phyloP scores from a whole-genome alignment of 208 protist genomes.

The Angomonas desouzai region DNA sequence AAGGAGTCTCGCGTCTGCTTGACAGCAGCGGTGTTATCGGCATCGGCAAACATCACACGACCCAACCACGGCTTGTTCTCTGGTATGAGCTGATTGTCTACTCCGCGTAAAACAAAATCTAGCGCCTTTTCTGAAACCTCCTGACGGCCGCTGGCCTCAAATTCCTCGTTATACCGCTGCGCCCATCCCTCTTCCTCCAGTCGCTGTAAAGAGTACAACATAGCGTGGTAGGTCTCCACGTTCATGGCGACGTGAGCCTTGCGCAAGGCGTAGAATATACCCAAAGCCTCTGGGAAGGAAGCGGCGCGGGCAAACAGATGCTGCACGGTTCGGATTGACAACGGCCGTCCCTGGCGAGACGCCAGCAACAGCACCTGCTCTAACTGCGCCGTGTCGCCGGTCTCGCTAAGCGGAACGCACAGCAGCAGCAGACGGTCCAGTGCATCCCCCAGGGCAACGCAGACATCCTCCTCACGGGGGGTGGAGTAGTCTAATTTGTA shows the following conservation, averaged over 20 bases:
- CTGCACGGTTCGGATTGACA: slow-evolving; percentile 83
- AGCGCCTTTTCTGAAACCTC: slow-evolving; percentile 73
- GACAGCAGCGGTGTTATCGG: slow-evolving; percentile 37
- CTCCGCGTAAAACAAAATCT: slow-evolving; percentile 82
- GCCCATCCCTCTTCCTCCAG: slow-evolving; percentile 89
- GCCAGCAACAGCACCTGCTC: slow-evolving; percentile 58
- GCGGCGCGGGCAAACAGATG: slow-evolving; percentile 79
- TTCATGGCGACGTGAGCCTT: slow-evolving; percentile 82
- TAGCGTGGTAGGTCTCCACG: slow-evolving; percentile 88
- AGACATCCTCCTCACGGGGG: slow-evolving; percentile 71
- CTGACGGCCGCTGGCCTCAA: slow-evolving; percentile 23
- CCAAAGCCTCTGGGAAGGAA: slow-evolving; percentile 76
- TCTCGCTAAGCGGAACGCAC: slow-evolving; percentile 54
- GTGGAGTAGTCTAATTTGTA: slow-evolving; percentile 56
- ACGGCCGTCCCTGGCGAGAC: slow-evolving; percentile 51
- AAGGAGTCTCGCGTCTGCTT: slow-evolving; percentile 39
- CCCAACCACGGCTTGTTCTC: slow-evolving; percentile 91
- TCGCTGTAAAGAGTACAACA: slow-evolving; percentile 88
- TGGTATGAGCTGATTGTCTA: slow-evolving; percentile 77
- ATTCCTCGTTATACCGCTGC: slow-evolving; percentile 72
- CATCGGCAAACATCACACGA: slow-evolving; percentile 83
- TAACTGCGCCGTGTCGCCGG: slow-evolving; percentile 37
- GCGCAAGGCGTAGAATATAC: slow-evolving; percentile 83
- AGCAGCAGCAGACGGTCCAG: slow-evolving; percentile 82
- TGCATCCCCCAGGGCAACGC: slow-evolving; percentile 75